Evolutionary conservation across 2,329 filamentous ascomycete genomes (phyloP), one percentile per base, ranked within the genome.

Genomic region (Colletotrichum sp.): DNA sequence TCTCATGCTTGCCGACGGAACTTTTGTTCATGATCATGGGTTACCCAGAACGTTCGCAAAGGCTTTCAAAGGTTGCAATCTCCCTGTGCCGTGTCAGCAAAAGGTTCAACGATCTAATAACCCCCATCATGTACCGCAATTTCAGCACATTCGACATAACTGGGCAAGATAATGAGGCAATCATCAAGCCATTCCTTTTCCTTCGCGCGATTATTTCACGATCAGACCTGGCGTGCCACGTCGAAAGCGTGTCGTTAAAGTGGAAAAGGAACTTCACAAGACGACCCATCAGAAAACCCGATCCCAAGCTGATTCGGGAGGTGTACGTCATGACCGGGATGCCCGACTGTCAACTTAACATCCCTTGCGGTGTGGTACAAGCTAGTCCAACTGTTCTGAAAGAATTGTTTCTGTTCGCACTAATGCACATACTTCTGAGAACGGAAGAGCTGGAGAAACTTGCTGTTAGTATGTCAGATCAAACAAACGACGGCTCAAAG

Each of bases 341-440:
- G 38, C 9, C 38, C 3, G 38, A 48, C 38, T 48, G 38, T n/a
- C 38, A n/a, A 48, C 38, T 48, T 4, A 0, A 1, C 9, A 12
- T 48, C 1, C 38, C 38, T n/a, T 48, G 18, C 1, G 1, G 38
- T n/a, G 38, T 43, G 38, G 38, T 1, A 43, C 5, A 1, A 43
- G 5, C 1, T n/a, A 4, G 0, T 10, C 5, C 38, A 43, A 2
- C 38, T 43, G 0, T 1, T 1, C 38, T 43, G 38, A 43, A 0
- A n/a, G 38, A n/a, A 12, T n/a, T 43, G 38, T n/a, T 43, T 12
- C 5, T 43, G 5, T 43, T 43, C 18, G 38, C 38, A n/a, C 9
- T 43, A 18, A 43, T 43, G 18, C 38, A 43, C 38, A 43, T 43
- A 0, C 18, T 43, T 0, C 6, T 2, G 1, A 43, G 38, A n/a